Evolutionary conservation across 2,329 filamentous ascomycete species (phyloP).

Genomic region (Cryphonectria naterciae): DNA sequence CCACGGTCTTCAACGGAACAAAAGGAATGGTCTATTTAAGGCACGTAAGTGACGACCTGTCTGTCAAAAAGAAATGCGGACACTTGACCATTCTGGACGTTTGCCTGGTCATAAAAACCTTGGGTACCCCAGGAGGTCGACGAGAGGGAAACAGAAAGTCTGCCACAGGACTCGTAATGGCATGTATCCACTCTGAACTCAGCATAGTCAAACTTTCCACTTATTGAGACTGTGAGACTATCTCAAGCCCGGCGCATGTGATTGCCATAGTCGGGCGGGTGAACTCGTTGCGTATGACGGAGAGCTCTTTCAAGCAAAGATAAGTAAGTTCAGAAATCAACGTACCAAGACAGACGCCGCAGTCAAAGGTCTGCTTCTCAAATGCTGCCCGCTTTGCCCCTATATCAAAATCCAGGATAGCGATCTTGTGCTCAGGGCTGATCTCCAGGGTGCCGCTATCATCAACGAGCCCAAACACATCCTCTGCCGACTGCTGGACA

Average conservation of each 20-base stretch:
- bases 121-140: no score
- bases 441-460: constrained; percentile 55
- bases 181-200: neutral
- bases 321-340: neutral
- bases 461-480: constrained; percentile 62
- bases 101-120: no score
- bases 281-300: neutral
- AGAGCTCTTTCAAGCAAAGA: neutral
- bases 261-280: neutral
- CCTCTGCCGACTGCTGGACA: constrained; percentile 61
- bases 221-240: neutral
- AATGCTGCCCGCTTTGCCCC: constrained; percentile 76
- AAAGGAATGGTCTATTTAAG: neutral
- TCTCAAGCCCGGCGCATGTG: neutral
- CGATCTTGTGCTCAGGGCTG: constrained; percentile 64
- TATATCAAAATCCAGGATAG: constrained; percentile 77
- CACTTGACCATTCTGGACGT: neutral
- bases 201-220: neutral
- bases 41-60: neutral
- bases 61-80: neutral
- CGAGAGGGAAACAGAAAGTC: neutral
- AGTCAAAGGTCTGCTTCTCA: constrained; percentile 83
- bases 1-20: neutral
- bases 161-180: neutral
- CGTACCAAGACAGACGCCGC: constrained; percentile 77